Evolutionary conservation across 352 stramenopile species (phyloP), one percentile per base, ranked within the genome.

Genomic region (Phytopythium montanum): DNA sequence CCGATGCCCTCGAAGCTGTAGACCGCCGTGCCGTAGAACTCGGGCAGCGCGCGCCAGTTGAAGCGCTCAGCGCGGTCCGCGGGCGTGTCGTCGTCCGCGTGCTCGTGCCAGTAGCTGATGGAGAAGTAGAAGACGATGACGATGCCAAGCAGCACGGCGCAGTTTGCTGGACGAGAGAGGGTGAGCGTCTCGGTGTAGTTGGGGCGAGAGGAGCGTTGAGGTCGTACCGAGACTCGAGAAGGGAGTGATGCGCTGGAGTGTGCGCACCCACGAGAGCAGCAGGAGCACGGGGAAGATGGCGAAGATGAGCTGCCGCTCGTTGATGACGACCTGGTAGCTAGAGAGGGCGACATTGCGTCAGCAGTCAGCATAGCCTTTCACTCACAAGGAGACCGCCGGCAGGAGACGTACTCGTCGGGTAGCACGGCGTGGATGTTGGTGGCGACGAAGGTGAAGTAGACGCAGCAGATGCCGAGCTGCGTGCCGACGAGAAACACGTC

Each of bases 51-150:
- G 2, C 65, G 64, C 72, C 75, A 83, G 33, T 45, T 33, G 14
- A 56, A 39, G 16, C 29, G 25, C 73, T 64, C 3, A 73, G 57
- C 3, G 54, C 61, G 13, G 67, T 44, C 55, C 2, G 61, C 62
- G 16, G 58, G 33, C 3, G 65, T 2, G 3, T 70, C 71, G 5
- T 71, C 57, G 54, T 67, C 64, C 14, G 49, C 64, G 2, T 75
- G 69, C 39, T 81, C 58, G 12, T 71, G 64, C 55, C 74, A 79
- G 51, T 89, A 92, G 52, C 72, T 66, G 46, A 88, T 64, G 18
- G 83, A 90, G 69, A 88, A 90, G 69, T 88, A 92, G 61, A 92
- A 92, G 7, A 92, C 83, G 45, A 92, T 92, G n/a, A 53, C 63
- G 48, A 92, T 90, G 12, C 79, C 83, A 6, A 81, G 69, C 0